A percentile compares a stretch with the other conserved stretches of the same genome.
phyloP scores from a whole-genome alignment of 257 asterid genomes.

The Echium plantagineum region DNA sequence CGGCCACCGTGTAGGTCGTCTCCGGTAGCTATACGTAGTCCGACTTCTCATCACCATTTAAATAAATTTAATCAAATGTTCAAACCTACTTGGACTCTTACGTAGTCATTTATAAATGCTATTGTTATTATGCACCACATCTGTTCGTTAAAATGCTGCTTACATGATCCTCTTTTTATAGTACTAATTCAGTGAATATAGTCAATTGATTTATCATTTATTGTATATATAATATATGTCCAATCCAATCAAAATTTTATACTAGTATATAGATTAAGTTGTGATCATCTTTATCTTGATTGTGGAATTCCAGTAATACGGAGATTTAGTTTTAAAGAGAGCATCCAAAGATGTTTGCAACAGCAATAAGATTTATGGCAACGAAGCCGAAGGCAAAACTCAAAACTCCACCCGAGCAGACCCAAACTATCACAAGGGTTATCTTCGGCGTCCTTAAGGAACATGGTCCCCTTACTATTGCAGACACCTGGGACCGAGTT shows the following conservation, averaged over 20 bases:
- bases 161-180: not conserved
- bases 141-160: slow-evolving; percentile 1
- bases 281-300: not conserved
- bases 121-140: not conserved
- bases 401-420: slow-evolving; percentile 80
- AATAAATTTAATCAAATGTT: too few species aligned
- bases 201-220: not conserved
- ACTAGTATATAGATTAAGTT: too few species aligned
- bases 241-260: too few species aligned
- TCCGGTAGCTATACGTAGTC: too few species aligned
- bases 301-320: not conserved
- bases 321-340: not conserved
- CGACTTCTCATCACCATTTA: too few species aligned
- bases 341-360: slow-evolving; percentile 44
- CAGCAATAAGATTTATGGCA: slow-evolving; percentile 56
- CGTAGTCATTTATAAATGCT: too few species aligned
- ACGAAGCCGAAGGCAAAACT: slow-evolving; percentile 86
- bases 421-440: slow-evolving; percentile 76
- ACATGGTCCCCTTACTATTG: slow-evolving; percentile 73
- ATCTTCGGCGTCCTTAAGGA: slow-evolving; percentile 83
- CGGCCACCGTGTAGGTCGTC: too few species aligned
- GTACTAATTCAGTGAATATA: not conserved
- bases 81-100: too few species aligned
- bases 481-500: slow-evolving; percentile 86
- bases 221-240: too few species aligned